Conservation (phyloP, 352 stramenopile species). For the Phytophthora aleatoria region DNA sequence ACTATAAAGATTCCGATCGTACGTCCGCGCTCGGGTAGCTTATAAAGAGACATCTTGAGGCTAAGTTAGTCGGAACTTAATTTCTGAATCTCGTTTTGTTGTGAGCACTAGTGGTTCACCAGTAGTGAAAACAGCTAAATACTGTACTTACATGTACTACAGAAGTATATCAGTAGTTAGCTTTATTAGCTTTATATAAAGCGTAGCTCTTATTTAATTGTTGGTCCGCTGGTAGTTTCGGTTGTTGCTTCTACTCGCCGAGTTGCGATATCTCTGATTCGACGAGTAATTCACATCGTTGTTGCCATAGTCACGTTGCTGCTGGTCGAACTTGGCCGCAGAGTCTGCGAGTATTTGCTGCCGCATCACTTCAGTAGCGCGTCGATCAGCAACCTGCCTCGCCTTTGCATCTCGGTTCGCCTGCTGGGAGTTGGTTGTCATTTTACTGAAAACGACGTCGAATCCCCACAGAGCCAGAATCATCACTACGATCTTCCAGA, state of each 20-base stretch:
- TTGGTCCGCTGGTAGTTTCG: background rate
- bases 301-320: conserved; percentile 1
- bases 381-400: conserved; percentile 15
- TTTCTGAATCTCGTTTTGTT: no score
- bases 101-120: no score
- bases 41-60: no score
- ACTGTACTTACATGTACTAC: no score
- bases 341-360: conserved; percentile 6
- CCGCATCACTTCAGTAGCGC: background rate
- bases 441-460: background rate
- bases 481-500: background rate
- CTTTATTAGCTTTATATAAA: no score
- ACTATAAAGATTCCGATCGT: no score
- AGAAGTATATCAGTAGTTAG: no score
- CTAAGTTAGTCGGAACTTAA: no score
- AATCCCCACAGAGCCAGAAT: background rate
- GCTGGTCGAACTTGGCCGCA: conserved; percentile 10
- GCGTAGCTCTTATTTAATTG: background rate
- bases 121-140: no score
- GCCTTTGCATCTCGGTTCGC: conserved; percentile 4
- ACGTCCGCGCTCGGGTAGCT: no score
- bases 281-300: conserved; percentile 6
- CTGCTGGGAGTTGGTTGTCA: background rate
- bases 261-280: conserved; percentile 8
- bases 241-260: background rate